Base-by-base conservation (phyloP, 2,329 filamentous ascomycete genomes). In the Malbranchea cinnamomea region DNA sequence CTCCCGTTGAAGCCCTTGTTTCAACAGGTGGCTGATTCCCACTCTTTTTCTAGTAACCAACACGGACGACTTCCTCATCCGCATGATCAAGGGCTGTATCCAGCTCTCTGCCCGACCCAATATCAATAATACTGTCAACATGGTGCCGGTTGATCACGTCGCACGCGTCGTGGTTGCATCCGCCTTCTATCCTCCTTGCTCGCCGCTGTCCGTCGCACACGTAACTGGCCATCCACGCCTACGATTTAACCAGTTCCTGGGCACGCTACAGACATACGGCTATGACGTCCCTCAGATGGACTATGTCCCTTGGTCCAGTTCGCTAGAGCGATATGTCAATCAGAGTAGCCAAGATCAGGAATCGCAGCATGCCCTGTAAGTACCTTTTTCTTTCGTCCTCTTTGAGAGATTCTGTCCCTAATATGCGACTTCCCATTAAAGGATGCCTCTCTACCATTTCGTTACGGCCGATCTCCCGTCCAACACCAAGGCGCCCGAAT, bases 41-140 rank as follows among this genome's bases (percentile, higher is more conserved):
- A 9, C 10, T 18, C 6, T 4, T 17, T 22, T 9, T 32, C 12
- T 35, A 45, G 69, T 71, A 38, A 78, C 60, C 50, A 82, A 78
- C 52, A 85, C 75, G 1, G 87, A 95, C 47, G 87, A 94, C 54
- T 95, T 94, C 62, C 59, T 95, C 5, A 69, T 93, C 40, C 73
- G 87, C 22, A 71, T 94, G 57, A 59, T 77, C 33, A 93, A 94
- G 59, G 85, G 83, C 34, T 92, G 83, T 45, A 62, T 92, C 29
- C 85, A 95, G 54, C 63, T 94, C 2, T 60, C 60, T 2, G 64
- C 66, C 2, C 67, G 82, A 0, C 87, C 85, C 1, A 67, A 70
- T 41, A 91, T 94, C 42, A 56, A 65, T 50, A 95, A 93, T 60
- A 81, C 82, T 0, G 73, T 94, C 53, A 95, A 94, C 59, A 73